These are phyloP conservation scores for Lepidium aucheri DNA, from an alignment of 345 rosid genomes.

Conservation along the genomic window DNA sequence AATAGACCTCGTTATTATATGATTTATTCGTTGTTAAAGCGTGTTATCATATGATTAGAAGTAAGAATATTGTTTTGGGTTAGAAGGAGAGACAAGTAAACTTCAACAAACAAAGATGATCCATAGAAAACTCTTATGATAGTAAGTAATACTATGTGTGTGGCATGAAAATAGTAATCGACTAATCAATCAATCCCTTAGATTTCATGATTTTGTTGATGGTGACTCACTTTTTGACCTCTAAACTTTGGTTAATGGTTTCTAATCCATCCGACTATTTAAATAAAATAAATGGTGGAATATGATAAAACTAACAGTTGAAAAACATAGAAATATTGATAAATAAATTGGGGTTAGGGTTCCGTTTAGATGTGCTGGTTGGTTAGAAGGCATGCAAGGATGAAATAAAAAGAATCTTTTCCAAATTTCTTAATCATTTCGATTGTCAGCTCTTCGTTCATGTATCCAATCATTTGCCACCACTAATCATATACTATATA, in stretches of 20 bases:
- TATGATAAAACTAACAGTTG: background rate
- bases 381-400: constrained; percentile 28
- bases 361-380: constrained; percentile 20
- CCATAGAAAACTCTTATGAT: constrained; percentile 8
- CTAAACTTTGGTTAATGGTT: background rate
- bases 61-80: constrained; percentile 2
- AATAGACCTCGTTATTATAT: background rate
- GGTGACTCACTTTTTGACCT: constrained; percentile 22
- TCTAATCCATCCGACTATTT: background rate
- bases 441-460: constrained; percentile 18
- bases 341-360: constrained; percentile 6
- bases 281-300: background rate
- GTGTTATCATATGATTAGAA: background rate
- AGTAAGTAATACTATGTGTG: background rate
- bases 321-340: background rate
- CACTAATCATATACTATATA: background rate
- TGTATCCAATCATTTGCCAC: constrained; percentile 19
- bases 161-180: constrained; percentile 22
- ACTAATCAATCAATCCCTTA: background rate
- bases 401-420: constrained; percentile 26
- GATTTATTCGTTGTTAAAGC: no score
- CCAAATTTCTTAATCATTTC: constrained; percentile 8
- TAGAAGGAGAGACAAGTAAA: constrained; percentile 25
- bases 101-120: constrained; percentile 11
- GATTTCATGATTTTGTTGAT: constrained; percentile 16